Percentiles rank a stretch among this genome's conserved stretches.
phyloP scores from a whole-genome alignment of 768 basidiomycete species.

The Auricularia sp. region DNA sequence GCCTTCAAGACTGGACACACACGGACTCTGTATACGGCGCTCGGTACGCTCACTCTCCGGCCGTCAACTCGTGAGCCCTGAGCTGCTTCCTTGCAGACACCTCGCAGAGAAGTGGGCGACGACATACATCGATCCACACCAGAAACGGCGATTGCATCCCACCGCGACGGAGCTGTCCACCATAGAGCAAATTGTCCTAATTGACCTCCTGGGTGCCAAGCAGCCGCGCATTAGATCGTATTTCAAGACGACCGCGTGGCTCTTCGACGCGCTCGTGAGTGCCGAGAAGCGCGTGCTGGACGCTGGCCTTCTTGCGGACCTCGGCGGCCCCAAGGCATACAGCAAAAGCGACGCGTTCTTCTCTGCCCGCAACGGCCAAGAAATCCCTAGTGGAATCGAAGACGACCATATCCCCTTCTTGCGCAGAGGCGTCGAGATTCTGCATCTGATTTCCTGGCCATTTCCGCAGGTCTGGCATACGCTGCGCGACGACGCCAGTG shows the following conservation, averaged over 20 bases:
- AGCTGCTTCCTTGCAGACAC: constrained; percentile 45
- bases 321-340: constrained; percentile 35
- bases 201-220: constrained; percentile 81
- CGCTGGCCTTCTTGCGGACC: constrained; percentile 46
- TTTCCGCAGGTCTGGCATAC: constrained; percentile 91
- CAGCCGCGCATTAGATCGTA: constrained; percentile 70
- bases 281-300: constrained; percentile 65
- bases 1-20: constrained; percentile 86
- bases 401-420: constrained; percentile 96
- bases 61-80: neutral
- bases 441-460: constrained; percentile 83
- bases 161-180: constrained; percentile 56
- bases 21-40: constrained; percentile 94
- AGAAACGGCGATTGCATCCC: constrained; percentile 37
- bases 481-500: constrained; percentile 71
- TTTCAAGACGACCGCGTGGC: constrained; percentile 84
- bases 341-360: constrained; percentile 48
- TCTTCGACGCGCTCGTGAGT: constrained; percentile 67
- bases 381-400: constrained; percentile 47
- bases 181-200: constrained; percentile 84
- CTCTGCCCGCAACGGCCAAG: constrained; percentile 31
- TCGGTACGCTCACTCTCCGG: constrained; percentile 38
- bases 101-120: constrained; percentile 77
- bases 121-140: constrained; percentile 51
- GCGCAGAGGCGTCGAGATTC: constrained; percentile 65